Evolutionary conservation across 768 basidiomycete species (phyloP).

Genomic region (Suillus fuscotomentosus): DNA sequence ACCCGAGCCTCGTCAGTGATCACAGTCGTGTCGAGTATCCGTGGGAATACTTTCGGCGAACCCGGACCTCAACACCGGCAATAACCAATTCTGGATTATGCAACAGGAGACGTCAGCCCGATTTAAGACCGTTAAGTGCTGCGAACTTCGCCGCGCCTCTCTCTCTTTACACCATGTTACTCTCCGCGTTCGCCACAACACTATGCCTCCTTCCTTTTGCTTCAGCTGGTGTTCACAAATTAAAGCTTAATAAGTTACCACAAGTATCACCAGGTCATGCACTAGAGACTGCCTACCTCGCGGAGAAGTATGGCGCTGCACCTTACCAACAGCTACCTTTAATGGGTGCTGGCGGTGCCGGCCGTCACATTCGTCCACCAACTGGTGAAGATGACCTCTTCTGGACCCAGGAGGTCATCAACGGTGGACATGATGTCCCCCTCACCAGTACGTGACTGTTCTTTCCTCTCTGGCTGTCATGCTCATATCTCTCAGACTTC

Average conservation of each 20-base stretch:
- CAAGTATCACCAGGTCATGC: constrained; percentile 57
- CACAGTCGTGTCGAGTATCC: constrained; percentile 16
- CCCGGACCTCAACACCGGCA: constrained; percentile 4
- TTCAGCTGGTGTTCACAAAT: constrained; percentile 65
- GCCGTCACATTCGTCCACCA: constrained; percentile 54
- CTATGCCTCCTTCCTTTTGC: constrained; percentile 47
- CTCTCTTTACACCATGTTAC: constrained; percentile 39
- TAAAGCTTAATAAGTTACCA: constrained; percentile 88
- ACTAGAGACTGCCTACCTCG: constrained; percentile 80
- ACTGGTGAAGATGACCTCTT: constrained; percentile 58
- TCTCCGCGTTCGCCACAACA: constrained; percentile 37
- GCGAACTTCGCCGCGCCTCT: constrained; percentile 12
- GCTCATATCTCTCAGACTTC: constrained; percentile 61
- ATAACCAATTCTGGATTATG: constrained; percentile 12
- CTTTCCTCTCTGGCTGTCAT: constrained; percentile 1
- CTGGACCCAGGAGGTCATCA: constrained; percentile 75
- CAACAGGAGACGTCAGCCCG: constrained; percentile 10
- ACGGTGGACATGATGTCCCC: constrained; percentile 85
- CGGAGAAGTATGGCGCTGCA: constrained; percentile 83
- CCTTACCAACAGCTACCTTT: constrained; percentile 57
- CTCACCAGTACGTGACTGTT: constrained; percentile 70
- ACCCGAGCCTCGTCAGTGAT: neutral
- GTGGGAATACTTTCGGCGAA: constrained; percentile 27
- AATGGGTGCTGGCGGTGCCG: constrained; percentile 71
- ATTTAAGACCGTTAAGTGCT: constrained; percentile 23